phyloP scores from a whole-genome alignment of 2,329 filamentous ascomycete genomes.

The Tolypocladium inflatum region DNA sequence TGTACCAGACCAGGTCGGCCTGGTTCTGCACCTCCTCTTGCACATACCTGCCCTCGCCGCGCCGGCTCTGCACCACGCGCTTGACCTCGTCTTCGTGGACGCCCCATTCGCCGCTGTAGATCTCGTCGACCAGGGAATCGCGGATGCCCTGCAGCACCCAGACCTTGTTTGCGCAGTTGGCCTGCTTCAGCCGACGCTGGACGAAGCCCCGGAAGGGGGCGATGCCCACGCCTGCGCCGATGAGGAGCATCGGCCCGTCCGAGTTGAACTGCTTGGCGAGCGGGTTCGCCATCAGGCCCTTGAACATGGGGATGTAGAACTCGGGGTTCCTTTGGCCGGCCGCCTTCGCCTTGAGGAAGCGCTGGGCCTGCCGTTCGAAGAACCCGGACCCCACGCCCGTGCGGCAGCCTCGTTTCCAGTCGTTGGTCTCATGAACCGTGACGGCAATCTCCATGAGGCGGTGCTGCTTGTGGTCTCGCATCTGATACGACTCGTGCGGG shows the following conservation, averaged over 20 bases:
- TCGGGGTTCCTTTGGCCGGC: conserved; percentile 48
- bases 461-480: conserved; percentile 59
- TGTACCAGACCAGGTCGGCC: conserved; percentile 95
- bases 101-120: conserved; percentile 94
- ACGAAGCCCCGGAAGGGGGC: conserved; percentile 98
- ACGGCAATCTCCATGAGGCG: conserved; percentile 94
- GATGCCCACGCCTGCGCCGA: conserved; percentile 92
- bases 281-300: conserved; percentile 94
- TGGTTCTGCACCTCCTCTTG: conserved; percentile 90
- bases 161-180: conserved; percentile 95
- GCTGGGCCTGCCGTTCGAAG: conserved; percentile 74
- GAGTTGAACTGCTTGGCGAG: conserved; percentile 84
- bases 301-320: conserved; percentile 90
- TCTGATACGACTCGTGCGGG: conserved; percentile 65
- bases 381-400: conserved; percentile 89
- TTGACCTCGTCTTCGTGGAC: conserved; percentile 83
- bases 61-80: conserved; percentile 67
- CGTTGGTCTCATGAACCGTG: conserved; percentile 76
- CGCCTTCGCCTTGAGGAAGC: conserved; percentile 59
- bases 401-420: conserved; percentile 65
- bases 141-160: conserved; percentile 92
- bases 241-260: conserved; percentile 94
- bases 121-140: conserved; percentile 90
- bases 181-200: conserved; percentile 83
- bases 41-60: conserved; percentile 79